phyloP scores from a whole-genome alignment of 2,329 filamentous ascomycete genomes.

The Colletotrichum nymphaeae region DNA sequence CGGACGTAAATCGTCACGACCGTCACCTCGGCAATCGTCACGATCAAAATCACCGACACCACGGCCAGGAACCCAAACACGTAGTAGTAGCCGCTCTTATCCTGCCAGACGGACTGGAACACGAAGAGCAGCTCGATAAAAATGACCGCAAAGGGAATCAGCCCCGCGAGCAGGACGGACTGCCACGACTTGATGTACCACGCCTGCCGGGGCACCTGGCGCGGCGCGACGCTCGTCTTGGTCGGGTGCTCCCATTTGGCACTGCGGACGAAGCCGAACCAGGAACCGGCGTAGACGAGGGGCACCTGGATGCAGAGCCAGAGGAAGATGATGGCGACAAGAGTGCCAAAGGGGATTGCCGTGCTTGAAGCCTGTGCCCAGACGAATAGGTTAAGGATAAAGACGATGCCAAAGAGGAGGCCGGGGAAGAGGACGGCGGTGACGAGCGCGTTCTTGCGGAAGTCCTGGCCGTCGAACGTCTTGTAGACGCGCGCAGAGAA shows the following conservation, averaged over 20 bases:
- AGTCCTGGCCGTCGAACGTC: conserved; percentile 82
- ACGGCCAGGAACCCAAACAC: conserved; percentile 88
- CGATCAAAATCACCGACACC: conserved; percentile 76
- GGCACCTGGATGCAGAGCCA: conserved; percentile 91
- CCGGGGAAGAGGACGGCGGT: conserved; percentile 85
- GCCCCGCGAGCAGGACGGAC: conserved; percentile 76
- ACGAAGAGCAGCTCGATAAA: conserved; percentile 90
- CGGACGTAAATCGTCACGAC: conserved; percentile 86
- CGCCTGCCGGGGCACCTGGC: conserved; percentile 78
- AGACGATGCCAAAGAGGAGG: conserved; percentile 78
- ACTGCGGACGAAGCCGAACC: conserved; percentile 77
- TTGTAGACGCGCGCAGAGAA: conserved; percentile 87
- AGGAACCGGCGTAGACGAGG: conserved; percentile 83
- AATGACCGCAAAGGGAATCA: conserved; percentile 87
- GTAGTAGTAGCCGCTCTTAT: conserved; percentile 93
- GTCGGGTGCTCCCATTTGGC: conserved; percentile 84
- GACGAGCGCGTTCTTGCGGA: conserved; percentile 80
- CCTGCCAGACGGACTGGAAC: conserved; percentile 89
- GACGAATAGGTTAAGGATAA: conserved; percentile 88
- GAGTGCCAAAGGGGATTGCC: conserved; percentile 84
- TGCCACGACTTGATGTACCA: conserved; percentile 79
- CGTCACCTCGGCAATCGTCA: conserved; percentile 86
- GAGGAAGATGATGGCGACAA: conserved; percentile 77
- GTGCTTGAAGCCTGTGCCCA: conserved; percentile 92
- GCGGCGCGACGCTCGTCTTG: conserved; percentile 76